A percentile compares a stretch with the other conserved stretches of the same genome.
phyloP scores from a whole-genome alignment of 2,329 filamentous ascomycete genomes.

The Colletotrichum sp. region DNA sequence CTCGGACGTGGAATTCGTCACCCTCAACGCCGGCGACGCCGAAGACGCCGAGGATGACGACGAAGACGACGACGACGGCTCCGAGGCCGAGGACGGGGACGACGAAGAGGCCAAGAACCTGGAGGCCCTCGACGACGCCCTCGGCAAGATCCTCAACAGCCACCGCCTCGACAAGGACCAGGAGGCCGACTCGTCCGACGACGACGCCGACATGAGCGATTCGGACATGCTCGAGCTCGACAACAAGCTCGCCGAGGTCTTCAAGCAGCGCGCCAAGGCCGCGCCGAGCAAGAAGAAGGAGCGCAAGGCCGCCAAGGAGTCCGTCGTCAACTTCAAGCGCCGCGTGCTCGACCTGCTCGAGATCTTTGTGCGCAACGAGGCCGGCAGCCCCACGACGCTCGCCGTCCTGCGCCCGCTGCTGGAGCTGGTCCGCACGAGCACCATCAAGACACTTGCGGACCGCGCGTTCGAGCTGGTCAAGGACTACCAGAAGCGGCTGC shows the following conservation, averaged over 20 bases:
- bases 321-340: slow-evolving; percentile 93
- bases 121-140: slow-evolving; percentile 70
- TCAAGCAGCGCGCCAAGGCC: slow-evolving; percentile 74
- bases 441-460: slow-evolving; percentile 74
- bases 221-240: slow-evolving; percentile 94
- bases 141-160: slow-evolving; percentile 80
- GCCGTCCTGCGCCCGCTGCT: slow-evolving; percentile 77
- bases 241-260: slow-evolving; percentile 81
- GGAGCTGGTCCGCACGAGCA: slow-evolving; percentile 77
- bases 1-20: slow-evolving; percentile 56
- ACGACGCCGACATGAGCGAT: slow-evolving; percentile 88
- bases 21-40: slow-evolving; percentile 45
- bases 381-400: slow-evolving; percentile 70
- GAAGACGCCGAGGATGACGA: slow-evolving; percentile 46
- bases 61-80: slow-evolving; percentile 50
- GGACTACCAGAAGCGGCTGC: slow-evolving; percentile 71
- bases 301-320: slow-evolving; percentile 85
- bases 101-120: slow-evolving; percentile 50
- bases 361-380: slow-evolving; percentile 83
- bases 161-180: slow-evolving; percentile 66
- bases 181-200: slow-evolving; percentile 60
- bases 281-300: slow-evolving; percentile 77
- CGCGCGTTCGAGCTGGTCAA: slow-evolving; percentile 77
- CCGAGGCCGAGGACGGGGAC: slow-evolving; percentile 42
- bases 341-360: slow-evolving; percentile 87